These are phyloP conservation scores for Eutypa lata DNA, from an alignment of 2,329 filamentous ascomycete genomes.

Conservation along the genomic window DNA sequence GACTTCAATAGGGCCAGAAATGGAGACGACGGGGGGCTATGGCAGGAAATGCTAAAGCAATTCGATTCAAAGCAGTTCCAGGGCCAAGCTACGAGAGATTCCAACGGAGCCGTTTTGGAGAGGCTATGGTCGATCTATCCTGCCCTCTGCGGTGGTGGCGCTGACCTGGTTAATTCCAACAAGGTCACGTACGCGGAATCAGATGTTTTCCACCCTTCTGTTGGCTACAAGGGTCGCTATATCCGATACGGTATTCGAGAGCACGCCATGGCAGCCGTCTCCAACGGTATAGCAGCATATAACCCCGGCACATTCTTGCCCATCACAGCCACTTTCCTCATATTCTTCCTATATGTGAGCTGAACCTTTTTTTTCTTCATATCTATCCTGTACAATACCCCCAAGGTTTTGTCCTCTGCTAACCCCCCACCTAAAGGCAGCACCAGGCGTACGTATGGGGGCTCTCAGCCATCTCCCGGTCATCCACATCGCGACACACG, in stretches of 20 bases:
- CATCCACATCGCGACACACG: slow-evolving; percentile 53
- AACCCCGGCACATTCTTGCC: slow-evolving; percentile 49
- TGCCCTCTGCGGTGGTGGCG: slow-evolving; percentile 27
- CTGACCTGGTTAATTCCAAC: slow-evolving; percentile 37
- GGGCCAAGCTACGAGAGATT: neutral
- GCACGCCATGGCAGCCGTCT: slow-evolving; percentile 58
- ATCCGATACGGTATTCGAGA: slow-evolving; percentile 61
- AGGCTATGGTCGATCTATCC: neutral
- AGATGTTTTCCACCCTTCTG: slow-evolving; percentile 14
- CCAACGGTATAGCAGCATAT: slow-evolving; percentile 58
- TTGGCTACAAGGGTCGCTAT: slow-evolving; percentile 48
- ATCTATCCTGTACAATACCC: neutral
- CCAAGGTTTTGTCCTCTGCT: too few relatives aligned
- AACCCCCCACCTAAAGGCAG: slow-evolving; percentile 29
- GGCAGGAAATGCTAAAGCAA: neutral
- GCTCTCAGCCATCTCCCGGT: slow-evolving; percentile 46
- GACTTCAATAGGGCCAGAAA: neutral
- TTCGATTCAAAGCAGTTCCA: neutral
- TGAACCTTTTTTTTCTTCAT: too few relatives aligned
- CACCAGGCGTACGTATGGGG: slow-evolving; percentile 52
- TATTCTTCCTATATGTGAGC: slow-evolving; percentile 47
- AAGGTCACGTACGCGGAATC: slow-evolving; percentile 21
- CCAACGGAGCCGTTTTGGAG: neutral
- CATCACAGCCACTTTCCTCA: slow-evolving; percentile 54
- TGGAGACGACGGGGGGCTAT: neutral